Evolutionary conservation across 495 filamentous ascomycete genomes (phyloP), one percentile per base, ranked within the genome.

Genomic region (Cladorrhinum samala): DNA sequence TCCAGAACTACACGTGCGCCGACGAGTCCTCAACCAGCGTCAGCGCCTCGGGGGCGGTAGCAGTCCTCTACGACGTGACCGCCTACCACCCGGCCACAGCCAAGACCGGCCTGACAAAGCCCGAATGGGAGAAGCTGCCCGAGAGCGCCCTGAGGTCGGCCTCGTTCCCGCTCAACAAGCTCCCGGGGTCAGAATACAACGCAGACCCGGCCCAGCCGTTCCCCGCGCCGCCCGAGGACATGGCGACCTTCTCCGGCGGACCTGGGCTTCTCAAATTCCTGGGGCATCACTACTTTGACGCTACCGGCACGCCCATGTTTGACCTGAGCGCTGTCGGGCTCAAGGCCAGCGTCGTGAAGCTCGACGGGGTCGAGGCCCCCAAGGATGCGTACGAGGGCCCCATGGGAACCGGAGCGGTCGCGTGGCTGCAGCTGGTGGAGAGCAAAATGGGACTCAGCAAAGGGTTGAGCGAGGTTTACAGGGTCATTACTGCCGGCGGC

Each of bases 1-100:
- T 84, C 55, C 87, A 91, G 60, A 91, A 91, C 73, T 91, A 91
- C 72, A 85, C 80, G 21, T 91, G 87, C 64, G 49, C 59, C 13
- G 16, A 56, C 48, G 27, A 33, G 11, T 25, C 37, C 6, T 18
- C 46, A 14, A 45, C 55, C 16, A 40, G 56, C 13, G 68, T 78
- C 3, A 52, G 57, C 1, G 65, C 78, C 21, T 63, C 68, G 36
- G 87, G 87, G 20, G 86, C 86, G 21, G 69, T 82, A 16, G 88
- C 88, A 11, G 81, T 80, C 2, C 78, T 89, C 33, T 85, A 83
- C 67, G 83, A 87, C 49, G 74, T 74, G 20, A 77, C 76, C 0
- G 13, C 39, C 0, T 53, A 84, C 58, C 64, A 84, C 66, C 72
- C 66, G 23, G 64, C 75, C 36, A 57, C 71, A 2, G 50, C 59